These are phyloP conservation scores for Erodium moschatum DNA, from an alignment of 441 rosid genomes.

Conservation along the genomic window DNA sequence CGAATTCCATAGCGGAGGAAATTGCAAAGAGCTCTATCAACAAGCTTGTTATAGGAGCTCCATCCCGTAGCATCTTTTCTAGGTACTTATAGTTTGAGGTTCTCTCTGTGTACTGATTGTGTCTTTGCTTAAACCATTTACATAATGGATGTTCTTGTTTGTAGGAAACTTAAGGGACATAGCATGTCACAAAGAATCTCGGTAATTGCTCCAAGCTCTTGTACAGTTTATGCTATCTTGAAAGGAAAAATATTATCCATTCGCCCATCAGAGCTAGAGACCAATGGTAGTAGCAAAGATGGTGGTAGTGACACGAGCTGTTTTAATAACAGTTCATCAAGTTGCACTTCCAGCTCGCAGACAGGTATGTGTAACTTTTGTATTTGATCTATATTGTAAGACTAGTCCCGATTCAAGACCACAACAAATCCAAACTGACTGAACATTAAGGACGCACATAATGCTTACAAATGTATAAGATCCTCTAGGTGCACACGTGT, in stretches of 20 bases:
- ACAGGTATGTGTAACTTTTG: constrained; percentile 32
- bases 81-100: constrained; percentile 30
- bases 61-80: constrained; percentile 49
- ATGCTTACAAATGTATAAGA: background rate
- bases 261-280: constrained; percentile 59
- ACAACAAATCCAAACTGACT: too few relatives aligned
- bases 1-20: constrained; percentile 65
- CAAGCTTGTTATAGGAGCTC: constrained; percentile 83
- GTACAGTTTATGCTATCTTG: constrained; percentile 69
- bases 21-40: constrained; percentile 35
- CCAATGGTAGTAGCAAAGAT: constrained; percentile 38
- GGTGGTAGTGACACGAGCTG: constrained; percentile 39
- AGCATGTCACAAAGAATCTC: constrained; percentile 62
- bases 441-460: background rate
- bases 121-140: background rate
- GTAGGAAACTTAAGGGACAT: constrained; percentile 44
- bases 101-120: background rate
- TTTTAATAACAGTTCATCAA: constrained; percentile 36
- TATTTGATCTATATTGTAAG: constrained; percentile 7
- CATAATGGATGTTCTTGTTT: constrained; percentile 7
- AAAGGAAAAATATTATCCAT: constrained; percentile 67
- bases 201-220: constrained; percentile 47
- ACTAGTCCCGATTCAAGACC: too few relatives aligned
- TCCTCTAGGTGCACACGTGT: too few relatives aligned
- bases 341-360: constrained; percentile 34